Conservation (phyloP, 1,284 basidiomycete species). For the Sporisorium iseilematis-ciliati region DNA sequence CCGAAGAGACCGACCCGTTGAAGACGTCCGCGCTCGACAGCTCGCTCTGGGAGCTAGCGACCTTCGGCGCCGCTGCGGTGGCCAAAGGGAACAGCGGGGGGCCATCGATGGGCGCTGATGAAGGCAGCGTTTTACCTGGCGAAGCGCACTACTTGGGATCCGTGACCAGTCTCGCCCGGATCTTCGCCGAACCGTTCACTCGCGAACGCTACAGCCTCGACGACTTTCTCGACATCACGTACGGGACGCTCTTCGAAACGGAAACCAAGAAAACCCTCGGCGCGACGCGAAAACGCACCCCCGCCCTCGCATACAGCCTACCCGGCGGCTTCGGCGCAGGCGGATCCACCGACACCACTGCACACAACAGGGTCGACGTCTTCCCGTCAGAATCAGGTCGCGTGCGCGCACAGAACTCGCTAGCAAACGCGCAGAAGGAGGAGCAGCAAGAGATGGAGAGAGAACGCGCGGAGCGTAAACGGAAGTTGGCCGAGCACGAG, state of each 20-base stretch:
- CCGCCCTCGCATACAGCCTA: conserved; percentile 35
- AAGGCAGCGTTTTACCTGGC: conserved; percentile 40
- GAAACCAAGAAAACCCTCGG: conserved; percentile 81
- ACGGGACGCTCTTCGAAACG: conserved; percentile 90
- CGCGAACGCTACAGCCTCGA: conserved; percentile 90
- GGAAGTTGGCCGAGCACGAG: conserved; percentile 29
- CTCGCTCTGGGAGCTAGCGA: conserved; percentile 90
- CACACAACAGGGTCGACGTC: conserved; percentile 35
- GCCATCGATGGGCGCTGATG: conserved; percentile 22
- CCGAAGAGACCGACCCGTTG: conserved; percentile 79
- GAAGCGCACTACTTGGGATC: conserved; percentile 84
- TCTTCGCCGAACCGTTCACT: conserved; percentile 92
- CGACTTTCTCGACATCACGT: conserved; percentile 97
- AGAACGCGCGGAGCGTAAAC: conserved; percentile 32
- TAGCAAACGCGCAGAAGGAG: conserved; percentile 29
- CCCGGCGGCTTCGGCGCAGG: conserved; percentile 47
- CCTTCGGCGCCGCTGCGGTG: conserved; percentile 73
- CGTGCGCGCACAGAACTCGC: conserved; percentile 11
- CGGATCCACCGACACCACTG: conserved; percentile 22
- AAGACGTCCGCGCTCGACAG: conserved; percentile 84
- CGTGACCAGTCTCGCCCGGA: conserved; percentile 84
- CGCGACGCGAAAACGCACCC: conserved; percentile 6
- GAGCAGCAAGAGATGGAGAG: conserved; percentile 27
- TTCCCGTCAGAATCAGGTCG: conserved; percentile 37
- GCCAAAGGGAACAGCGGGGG: conserved; percentile 28